phyloP scores from a whole-genome alignment of 345 rosid species.

The Combretum micranthum region DNA sequence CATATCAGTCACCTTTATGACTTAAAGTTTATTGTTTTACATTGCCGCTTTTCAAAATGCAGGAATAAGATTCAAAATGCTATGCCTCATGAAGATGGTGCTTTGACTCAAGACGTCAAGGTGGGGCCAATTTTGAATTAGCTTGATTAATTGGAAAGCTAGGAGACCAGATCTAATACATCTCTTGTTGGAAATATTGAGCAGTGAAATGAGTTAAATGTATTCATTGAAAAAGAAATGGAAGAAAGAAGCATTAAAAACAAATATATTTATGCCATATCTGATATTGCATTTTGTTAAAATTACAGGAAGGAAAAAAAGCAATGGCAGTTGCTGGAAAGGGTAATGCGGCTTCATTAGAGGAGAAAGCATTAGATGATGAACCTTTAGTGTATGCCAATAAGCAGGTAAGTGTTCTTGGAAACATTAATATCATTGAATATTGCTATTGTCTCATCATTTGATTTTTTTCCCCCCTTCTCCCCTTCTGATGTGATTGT shows the following conservation, averaged over 20 bases:
- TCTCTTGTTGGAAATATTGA: neutral
- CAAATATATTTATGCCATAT: conserved; percentile 3
- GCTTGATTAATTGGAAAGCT: neutral
- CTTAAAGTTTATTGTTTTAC: neutral
- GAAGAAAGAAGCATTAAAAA: neutral
- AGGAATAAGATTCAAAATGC: conserved; percentile 35
- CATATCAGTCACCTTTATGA: no score
- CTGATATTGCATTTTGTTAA: conserved; percentile 1
- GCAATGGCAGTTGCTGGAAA: conserved; percentile 46
- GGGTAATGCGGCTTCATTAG: conserved; percentile 38
- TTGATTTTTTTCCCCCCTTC: no score
- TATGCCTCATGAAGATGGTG: conserved; percentile 45
- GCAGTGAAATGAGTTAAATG: no score
- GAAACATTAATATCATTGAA: no score
- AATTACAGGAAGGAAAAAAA: conserved; percentile 58
- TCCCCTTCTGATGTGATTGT: neutral
- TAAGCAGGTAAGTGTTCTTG: conserved; percentile 64
- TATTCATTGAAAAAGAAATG: neutral
- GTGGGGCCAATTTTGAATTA: conserved; percentile 20
- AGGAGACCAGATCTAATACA: neutral
- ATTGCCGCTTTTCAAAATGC: conserved; percentile 4
- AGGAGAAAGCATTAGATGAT: conserved; percentile 65
- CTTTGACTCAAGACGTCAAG: conserved; percentile 49
- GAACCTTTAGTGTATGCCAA: conserved; percentile 74
- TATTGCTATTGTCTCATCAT: no score